Conservation (phyloP, 257 asterid species). For the Solanum gandarillasii region DNA sequence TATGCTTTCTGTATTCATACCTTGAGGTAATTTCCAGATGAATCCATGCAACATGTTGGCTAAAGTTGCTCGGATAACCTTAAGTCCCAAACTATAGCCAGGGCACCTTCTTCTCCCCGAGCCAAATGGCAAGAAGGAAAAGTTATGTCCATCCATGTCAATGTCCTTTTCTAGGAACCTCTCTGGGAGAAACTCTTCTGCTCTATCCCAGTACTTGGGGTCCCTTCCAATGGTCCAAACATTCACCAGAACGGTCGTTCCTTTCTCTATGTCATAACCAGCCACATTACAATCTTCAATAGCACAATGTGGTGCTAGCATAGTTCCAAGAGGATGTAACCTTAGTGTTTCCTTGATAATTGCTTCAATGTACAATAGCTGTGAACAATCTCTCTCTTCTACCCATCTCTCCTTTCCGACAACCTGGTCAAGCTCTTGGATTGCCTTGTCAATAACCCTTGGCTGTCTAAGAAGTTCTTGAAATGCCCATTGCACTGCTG, state of each 20-base stretch:
- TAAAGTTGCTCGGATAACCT: constrained; percentile 11
- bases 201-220: constrained; percentile 10
- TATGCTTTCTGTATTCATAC: constrained; percentile 16
- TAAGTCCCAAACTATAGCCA: constrained; percentile 9
- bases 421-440: constrained; percentile 8
- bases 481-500: constrained; percentile 17
- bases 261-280: not conserved
- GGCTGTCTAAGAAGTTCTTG: constrained; percentile 14
- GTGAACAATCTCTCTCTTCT: constrained; percentile 4
- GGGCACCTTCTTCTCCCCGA: constrained; percentile 23
- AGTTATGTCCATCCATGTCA: constrained; percentile 4
- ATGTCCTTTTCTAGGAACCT: constrained; percentile 11
- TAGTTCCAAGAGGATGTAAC: constrained; percentile 2
- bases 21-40: constrained; percentile 11
- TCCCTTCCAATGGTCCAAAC: constrained; percentile 5
- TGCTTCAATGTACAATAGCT: constrained; percentile 4
- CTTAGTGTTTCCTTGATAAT: constrained; percentile 5
- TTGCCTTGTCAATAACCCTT: constrained; percentile 12
- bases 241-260: not conserved
- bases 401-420: constrained; percentile 11
- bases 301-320: constrained; percentile 6
- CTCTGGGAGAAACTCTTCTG: constrained; percentile 12
- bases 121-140: constrained; percentile 16
- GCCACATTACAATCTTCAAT: constrained; percentile 2
- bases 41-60: constrained; percentile 32